Conservation (phyloP, 805 yeast species). For the Torulaspora microellipsoides region DNA sequence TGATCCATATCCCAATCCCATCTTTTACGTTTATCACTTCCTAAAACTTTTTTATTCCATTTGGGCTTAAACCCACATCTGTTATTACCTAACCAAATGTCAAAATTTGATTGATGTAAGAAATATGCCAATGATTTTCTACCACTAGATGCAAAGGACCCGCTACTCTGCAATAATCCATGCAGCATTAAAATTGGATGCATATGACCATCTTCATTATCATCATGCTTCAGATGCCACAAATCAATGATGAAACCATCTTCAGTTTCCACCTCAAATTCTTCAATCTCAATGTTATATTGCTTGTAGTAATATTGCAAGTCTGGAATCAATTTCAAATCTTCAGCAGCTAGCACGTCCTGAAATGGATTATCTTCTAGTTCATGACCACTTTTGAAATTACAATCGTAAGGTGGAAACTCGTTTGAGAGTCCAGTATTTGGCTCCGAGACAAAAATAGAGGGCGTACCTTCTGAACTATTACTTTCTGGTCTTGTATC, state of each 20-base stretch:
- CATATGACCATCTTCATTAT: constrained; percentile 22
- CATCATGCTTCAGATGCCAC: constrained; percentile 41
- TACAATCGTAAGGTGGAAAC: constrained; percentile 5
- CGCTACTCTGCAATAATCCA: constrained; percentile 84
- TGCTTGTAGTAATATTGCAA: constrained; percentile 64
- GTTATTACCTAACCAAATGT: constrained; percentile 90
- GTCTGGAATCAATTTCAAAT: constrained; percentile 43
- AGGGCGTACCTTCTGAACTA: neutral
- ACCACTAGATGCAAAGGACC: constrained; percentile 82
- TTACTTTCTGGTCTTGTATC: constrained; percentile 15
- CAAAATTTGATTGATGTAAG: constrained; percentile 55
- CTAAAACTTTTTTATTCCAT: constrained; percentile 46
- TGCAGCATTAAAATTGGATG: constrained; percentile 76
- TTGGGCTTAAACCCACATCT: constrained; percentile 78
- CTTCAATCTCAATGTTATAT: constrained; percentile 55
- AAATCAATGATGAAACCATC: constrained; percentile 77
- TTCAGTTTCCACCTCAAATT: constrained; percentile 57
- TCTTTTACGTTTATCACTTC: constrained; percentile 38
- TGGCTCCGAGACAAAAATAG: neutral
- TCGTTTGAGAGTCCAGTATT: neutral
- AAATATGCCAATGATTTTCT: constrained; percentile 66
- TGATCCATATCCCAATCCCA: constrained; percentile 96
- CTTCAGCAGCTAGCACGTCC: constrained; percentile 26
- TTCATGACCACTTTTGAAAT: constrained; percentile 6
- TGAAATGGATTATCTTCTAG: constrained; percentile 28